These are phyloP conservation scores for Arctium minus DNA, from an alignment of 129 eudicot species.

Conservation along the genomic window DNA sequence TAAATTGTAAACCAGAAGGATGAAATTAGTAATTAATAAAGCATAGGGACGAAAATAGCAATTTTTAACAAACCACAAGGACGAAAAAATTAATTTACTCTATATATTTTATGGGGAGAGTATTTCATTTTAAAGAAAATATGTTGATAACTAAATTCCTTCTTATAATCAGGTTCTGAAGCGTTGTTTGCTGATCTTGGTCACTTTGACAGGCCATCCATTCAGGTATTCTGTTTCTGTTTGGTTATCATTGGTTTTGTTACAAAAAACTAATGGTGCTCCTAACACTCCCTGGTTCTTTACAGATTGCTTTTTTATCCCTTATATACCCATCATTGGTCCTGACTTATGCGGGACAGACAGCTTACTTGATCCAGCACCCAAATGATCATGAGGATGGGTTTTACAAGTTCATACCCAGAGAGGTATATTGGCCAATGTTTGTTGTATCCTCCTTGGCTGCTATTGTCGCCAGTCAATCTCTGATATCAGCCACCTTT, in stretches of 20 bases:
- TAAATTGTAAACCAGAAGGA: no score
- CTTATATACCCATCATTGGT: constrained; percentile 61
- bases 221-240: constrained; percentile 48
- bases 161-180: constrained; percentile 51
- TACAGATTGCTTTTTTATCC: constrained; percentile 53
- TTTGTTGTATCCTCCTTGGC: constrained; percentile 60
- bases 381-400: constrained; percentile 56
- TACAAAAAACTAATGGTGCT: not conserved
- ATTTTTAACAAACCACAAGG: no score
- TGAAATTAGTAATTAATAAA: no score
- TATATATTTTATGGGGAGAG: not conserved
- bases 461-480: constrained; percentile 71
- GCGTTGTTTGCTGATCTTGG: constrained; percentile 86
- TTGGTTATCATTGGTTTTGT: not conserved
- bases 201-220: constrained; percentile 52
- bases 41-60: no score
- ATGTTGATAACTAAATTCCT: not conserved
- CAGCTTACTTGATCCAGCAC: constrained; percentile 65
- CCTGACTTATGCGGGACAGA: constrained; percentile 70
- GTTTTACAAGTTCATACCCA: constrained; percentile 63
- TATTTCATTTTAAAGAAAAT: not conserved
- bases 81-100: no score
- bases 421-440: constrained; percentile 60
- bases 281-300: not conserved
- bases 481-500: constrained; percentile 72